phyloP scores from a whole-genome alignment of 345 rosid species.

The Eucalyptus curtisii region DNA sequence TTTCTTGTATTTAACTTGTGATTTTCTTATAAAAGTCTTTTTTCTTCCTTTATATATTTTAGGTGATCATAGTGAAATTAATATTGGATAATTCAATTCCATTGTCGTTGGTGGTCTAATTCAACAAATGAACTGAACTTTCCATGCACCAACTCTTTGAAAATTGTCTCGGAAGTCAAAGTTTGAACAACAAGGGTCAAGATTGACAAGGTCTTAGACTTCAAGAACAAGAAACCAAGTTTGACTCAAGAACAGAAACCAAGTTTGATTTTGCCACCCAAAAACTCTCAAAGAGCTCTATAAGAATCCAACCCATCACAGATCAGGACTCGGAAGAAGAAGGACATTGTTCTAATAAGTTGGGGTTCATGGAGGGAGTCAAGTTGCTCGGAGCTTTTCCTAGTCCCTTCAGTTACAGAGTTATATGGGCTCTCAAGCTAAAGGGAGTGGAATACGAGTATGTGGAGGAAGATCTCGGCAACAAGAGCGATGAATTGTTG shows the following conservation, averaged over 20 bases:
- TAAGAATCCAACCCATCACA: background rate
- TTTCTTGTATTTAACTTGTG: background rate
- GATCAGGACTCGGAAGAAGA: background rate
- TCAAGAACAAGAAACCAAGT: background rate
- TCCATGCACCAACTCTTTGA: background rate
- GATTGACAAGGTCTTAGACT: background rate
- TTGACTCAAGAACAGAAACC: background rate
- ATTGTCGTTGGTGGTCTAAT: background rate
- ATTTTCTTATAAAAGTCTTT: background rate
- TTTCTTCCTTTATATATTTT: background rate
- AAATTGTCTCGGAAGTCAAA: background rate
- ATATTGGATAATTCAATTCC: background rate
- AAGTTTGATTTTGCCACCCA: background rate
- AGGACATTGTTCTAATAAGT: background rate
- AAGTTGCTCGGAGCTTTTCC: conserved; percentile 13
- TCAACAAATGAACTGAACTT: background rate
- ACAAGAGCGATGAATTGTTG: conserved; percentile 13
- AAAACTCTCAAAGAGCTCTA: background rate
- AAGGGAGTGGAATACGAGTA: conserved; percentile 16
- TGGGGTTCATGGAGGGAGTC: background rate
- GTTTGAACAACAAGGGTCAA: background rate
- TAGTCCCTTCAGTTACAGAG: conserved; percentile 14
- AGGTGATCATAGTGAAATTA: background rate
- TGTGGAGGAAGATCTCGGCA: conserved; percentile 8
- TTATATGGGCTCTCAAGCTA: conserved; percentile 16